These are phyloP conservation scores for Pleurotus pulmonarius DNA, from an alignment of 768 basidiomycete species.

Conservation along the genomic window DNA sequence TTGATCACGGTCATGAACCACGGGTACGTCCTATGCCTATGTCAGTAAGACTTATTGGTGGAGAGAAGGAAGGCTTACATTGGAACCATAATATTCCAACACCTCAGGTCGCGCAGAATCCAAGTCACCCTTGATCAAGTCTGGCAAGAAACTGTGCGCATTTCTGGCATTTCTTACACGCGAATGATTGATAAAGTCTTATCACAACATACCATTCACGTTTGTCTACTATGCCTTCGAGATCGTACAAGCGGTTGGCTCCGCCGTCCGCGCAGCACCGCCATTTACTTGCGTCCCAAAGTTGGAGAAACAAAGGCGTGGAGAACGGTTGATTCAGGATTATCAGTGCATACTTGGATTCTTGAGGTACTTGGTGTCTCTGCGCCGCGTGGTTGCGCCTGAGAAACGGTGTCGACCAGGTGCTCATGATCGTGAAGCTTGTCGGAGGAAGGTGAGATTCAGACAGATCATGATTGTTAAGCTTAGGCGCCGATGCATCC, in stretches of 20 bases:
- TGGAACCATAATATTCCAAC: slow-evolving; percentile 54
- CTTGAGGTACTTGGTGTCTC: not conserved
- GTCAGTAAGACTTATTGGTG: not conserved
- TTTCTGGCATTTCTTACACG: not conserved
- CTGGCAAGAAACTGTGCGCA: slow-evolving; percentile 61
- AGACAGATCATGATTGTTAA: not conserved
- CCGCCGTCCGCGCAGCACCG: slow-evolving; percentile 84
- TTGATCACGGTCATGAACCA: slow-evolving; percentile 69
- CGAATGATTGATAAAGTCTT: not conserved
- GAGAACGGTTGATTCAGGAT: slow-evolving; percentile 91
- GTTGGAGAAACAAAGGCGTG: slow-evolving; percentile 47
- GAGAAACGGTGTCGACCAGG: slow-evolving; percentile 4
- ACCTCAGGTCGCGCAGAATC: slow-evolving; percentile 86
- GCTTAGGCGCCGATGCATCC: not conserved
- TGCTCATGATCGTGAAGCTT: not conserved
- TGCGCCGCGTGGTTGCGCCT: not conserved
- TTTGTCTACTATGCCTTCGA: slow-evolving; percentile 13
- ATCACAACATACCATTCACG: not conserved
- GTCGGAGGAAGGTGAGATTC: slow-evolving; percentile 3
- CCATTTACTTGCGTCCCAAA: slow-evolving; percentile 56
- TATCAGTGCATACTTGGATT: slow-evolving; percentile 55
- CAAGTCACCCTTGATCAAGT: slow-evolving; percentile 90
- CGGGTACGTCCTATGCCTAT: slow-evolving; percentile 53
- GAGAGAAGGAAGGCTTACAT: slow-evolving; percentile 36
- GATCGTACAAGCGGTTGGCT: slow-evolving; percentile 78